Base-by-base conservation (phyloP, 306 rosid genomes). In the Fragaria nilgerrensis region DNA sequence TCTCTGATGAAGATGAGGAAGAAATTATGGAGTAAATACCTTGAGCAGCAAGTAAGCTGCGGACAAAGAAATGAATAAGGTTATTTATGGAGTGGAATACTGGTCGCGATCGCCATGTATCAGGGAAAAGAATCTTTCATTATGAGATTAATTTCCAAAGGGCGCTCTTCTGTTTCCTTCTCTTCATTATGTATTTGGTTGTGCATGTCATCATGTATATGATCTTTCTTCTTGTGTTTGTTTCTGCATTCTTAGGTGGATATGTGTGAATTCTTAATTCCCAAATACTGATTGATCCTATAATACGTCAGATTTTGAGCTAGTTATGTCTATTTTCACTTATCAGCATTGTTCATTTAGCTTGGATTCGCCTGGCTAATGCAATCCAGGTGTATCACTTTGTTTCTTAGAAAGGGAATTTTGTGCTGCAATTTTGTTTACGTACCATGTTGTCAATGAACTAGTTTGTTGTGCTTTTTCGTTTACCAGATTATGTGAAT, bases 1-100 rank as follows among this genome's bases (percentile, higher is more conserved):
- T 62, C 68, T 74, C 68, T 74, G 58, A 61, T 75, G 56, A 41
- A 17, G 44, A 62, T 43, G 69, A 59, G 34, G 70, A 74, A 45
- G 66, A 19, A 10, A 19, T 11, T 23, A 39, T 22, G 50, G 76
- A 55, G 50, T 36, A n/a, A 20, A 23, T 55, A 16, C 50, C 66
- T 53, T 5, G 16, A 58, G 68, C 45, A 74, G 49, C 50, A 41
- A 65, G 70, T 65, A 36, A 3, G 70, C 70, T 3, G 48, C 4
- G 23, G 32, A 39, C 20, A 3, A 4, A 69, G n/a, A 23, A 61
- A 59, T 74, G 44, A 58, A 43, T 27, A 56, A 37, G 77, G 68
- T 13, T 22, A 39, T 56, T 73, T 39, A 11, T 41, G 56, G 39
- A 9, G 25, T 17, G 13, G 14, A 64, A 17, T 36, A 36, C 15